Evolutionary conservation across 2,329 filamentous ascomycete species (phyloP), one percentile per base, ranked within the genome.

Genomic region (Colletotrichum sp.): DNA sequence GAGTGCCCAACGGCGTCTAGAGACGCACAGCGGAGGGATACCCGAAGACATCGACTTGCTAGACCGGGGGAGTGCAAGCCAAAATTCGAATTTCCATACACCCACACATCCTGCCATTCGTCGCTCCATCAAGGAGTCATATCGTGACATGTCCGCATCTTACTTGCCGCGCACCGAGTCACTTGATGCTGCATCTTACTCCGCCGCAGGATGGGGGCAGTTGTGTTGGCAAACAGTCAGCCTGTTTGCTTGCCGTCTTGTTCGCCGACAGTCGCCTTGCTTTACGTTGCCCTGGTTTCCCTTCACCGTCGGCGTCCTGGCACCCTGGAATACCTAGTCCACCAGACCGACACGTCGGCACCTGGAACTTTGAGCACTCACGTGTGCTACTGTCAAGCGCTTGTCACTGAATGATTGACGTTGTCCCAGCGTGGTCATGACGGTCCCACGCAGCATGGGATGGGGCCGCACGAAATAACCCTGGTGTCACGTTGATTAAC

Each of bases 91-190:
- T 65, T 76, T 24, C 59, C 70, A 65, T 64, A 52, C 63, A 32
- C 63, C 63, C 63, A 52, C 30, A 66, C 26, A 36, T 62, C 15
- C 67, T 60, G 18, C 24, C 49, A 28, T 59, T 55, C 55, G 21
- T 62, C 26, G 28, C 32, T 72, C 24, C 66, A 49, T 65, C 64
- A 39, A 69, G 57, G 70, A 76, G 44, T 76, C 70, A 76, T 69
- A 76, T 76, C 64, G 74, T 76, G 74, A 76, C 74, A 76, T 76
- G 74, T 76, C 70, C 55, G 59, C 70, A 76, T 76, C 70, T 65
- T 76, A 76, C 70, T 76, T 76, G 74, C 59, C 67, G 70, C 59
- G 44, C 64, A 52, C 70, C 64, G 34, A 55, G 65, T 76, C 74
- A 76, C 71, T 74, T 76, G 74, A 76, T 59, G 63, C 65, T 69